Conservation (phyloP, 257 asterid species). For the Penstemon newberryi region DNA sequence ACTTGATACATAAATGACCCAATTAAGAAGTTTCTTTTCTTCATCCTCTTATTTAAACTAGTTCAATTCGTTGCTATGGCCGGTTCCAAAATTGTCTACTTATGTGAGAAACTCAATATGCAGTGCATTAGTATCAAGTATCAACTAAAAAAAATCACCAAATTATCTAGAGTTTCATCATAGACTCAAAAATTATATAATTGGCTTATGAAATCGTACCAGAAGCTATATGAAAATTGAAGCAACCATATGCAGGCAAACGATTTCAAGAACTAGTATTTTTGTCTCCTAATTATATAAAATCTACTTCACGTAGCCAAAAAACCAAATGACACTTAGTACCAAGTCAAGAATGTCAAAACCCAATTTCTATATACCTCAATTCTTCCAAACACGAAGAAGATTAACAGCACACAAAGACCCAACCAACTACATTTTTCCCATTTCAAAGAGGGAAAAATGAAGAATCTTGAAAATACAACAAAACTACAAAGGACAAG, state of each 20-base stretch:
- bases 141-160: not conserved
- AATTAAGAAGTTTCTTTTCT: not conserved
- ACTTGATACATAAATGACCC: not conserved
- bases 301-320: no score
- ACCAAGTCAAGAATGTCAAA: slow-evolving; percentile 19
- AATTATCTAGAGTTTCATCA: no score
- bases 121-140: not conserved
- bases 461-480: slow-evolving; percentile 16
- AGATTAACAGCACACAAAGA: not conserved
- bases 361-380: not conserved
- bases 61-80: no score
- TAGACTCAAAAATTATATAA: no score
- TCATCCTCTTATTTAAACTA: not conserved
- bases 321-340: not conserved
- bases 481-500: slow-evolving; percentile 4
- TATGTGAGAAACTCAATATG: not conserved
- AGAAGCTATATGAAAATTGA: slow-evolving; percentile 2
- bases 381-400: not conserved
- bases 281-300: no score
- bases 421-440: not conserved
- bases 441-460: not conserved
- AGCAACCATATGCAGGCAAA: slow-evolving; percentile 11
- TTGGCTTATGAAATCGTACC: no score
- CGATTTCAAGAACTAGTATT: not conserved
- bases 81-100: no score